Base-by-base conservation (phyloP, 2,329 filamentous ascomycete species). In the Penicillium decumbens region DNA sequence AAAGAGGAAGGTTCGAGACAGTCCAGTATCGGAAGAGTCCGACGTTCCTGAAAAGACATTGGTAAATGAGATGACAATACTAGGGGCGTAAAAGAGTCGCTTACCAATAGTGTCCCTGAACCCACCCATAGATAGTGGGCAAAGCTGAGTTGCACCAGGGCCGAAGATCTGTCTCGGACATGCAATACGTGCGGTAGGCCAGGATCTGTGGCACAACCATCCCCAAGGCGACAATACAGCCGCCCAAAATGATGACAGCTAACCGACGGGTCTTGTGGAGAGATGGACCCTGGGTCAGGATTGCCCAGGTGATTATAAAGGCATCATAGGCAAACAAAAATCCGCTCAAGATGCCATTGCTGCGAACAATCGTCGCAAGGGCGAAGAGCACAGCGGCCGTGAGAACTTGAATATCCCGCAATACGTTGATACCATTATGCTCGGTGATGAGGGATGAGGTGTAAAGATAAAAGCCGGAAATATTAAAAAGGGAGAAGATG, bases 11-110 rank as follows among this genome's bases (percentile, higher is more conserved):
- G 64, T 98, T 96, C 5, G 85, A 82, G 0, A 85, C 56, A 0
- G 84, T 95, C 93, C 93, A 98, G 74, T 98, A 98, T 51, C 80
- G 80, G 44, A 97, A 79, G 58, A 95, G 86, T 0, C 93, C 93
- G 45, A 87, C 83, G 61, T 92, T 84, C 93, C 91, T 95, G 53
- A 10, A 20, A 32, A 13, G 9, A 42, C 37, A 65, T 59, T 58
- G 53, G 50, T 52, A 23, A 23, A 6, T 20, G 27, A 25, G 18
- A 24, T 42, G 13, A n/a, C 28, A 5, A 28, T 23, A 9, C 12
- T 8, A 45, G 12, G 23, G 6, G 10, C 18, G 24, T 10, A 41
- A 27, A 13, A 25, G 35, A 1, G 10, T 18, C 13, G 70, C 82
- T 68, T 78, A 95, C 91, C 93, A 98, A 70, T 98, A 97, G 62